A percentile compares a stretch with the other conserved stretches of the same genome.
Conservation (phyloP, 2,329 filamentous ascomycete genomes). For the Graphiopsis chlorocephala region DNA sequence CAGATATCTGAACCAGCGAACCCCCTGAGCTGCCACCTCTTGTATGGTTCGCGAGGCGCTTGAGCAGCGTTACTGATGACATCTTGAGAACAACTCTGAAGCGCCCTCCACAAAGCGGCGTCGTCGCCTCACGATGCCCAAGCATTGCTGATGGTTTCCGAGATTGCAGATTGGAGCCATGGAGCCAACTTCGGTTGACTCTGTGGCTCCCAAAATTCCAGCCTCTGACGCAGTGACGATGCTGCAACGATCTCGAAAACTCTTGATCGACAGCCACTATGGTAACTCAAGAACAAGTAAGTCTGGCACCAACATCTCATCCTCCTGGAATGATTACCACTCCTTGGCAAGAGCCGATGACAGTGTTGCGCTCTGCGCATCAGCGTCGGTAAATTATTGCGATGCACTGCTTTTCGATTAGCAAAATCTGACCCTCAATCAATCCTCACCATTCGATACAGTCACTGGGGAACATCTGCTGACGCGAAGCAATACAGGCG, state of each 20-base stretch:
- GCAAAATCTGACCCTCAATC: not conserved
- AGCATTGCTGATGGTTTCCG: not conserved
- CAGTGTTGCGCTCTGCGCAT: not conserved
- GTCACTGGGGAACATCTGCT: not conserved
- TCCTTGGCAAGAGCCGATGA: not conserved
- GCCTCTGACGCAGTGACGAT: not conserved
- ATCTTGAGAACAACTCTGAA: not conserved
- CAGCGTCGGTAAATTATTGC: not conserved
- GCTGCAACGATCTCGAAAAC: not conserved
- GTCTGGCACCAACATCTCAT: not conserved
- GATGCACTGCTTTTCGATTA: not conserved
- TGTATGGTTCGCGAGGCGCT: not conserved
- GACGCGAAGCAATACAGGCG: not conserved
- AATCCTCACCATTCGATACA: not conserved
- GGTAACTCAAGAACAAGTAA: not conserved
- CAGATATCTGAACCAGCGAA: not conserved
- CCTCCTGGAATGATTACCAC: not conserved
- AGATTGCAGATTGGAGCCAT: not conserved
- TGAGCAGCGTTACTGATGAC: not conserved
- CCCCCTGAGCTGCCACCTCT: not conserved
- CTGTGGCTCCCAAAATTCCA: not conserved
- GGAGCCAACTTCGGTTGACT: not conserved
- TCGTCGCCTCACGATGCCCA: not conserved
- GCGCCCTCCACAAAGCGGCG: not conserved
- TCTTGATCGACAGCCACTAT: not conserved